phyloP scores from a whole-genome alignment of 139 green algal genomes.

The Diplosphaera chodatii region DNA sequence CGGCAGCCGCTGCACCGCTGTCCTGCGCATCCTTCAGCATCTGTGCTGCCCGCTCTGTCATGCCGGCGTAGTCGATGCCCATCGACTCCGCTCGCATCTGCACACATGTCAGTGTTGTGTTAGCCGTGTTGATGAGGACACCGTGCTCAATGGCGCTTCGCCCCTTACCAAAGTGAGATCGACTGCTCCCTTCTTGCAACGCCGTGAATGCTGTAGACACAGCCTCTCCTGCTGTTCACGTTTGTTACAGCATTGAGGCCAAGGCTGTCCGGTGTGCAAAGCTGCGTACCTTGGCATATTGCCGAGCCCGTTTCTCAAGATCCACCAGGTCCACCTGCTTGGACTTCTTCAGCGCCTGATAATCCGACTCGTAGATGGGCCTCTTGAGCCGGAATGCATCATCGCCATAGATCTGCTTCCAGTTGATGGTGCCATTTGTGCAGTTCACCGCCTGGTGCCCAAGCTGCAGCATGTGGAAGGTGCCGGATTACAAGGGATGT shows the following conservation, averaged over 20 bases:
- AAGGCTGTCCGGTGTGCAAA: too few species aligned
- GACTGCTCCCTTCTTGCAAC: too few species aligned
- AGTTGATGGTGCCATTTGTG: constrained; percentile 86
- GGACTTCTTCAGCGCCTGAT: constrained; percentile 34
- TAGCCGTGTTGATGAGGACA: too few species aligned
- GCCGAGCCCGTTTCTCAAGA: constrained; percentile 46
- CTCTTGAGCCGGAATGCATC: constrained; percentile 62
- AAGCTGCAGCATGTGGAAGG: constrained; percentile 39
- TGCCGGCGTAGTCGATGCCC: neutral
- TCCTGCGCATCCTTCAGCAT: neutral
- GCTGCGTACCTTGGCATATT: constrained; percentile 56
- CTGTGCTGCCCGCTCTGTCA: neutral
- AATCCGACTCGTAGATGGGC: constrained; percentile 64
- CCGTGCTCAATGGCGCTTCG: too few species aligned
- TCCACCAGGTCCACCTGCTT: constrained; percentile 51
- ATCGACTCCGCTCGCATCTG: neutral
- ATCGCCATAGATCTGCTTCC: constrained; percentile 79
- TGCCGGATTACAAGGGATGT: too few species aligned
- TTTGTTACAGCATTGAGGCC: too few species aligned
- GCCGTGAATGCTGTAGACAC: too few species aligned
- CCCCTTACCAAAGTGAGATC: too few species aligned
- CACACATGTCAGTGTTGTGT: too few species aligned
- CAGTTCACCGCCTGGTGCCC: constrained; percentile 82
- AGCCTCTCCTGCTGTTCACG: too few species aligned
- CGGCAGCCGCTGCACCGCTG: too few species aligned